Evolutionary conservation across 768 basidiomycete genomes (phyloP).

Genomic region (Podaxis sp.): DNA sequence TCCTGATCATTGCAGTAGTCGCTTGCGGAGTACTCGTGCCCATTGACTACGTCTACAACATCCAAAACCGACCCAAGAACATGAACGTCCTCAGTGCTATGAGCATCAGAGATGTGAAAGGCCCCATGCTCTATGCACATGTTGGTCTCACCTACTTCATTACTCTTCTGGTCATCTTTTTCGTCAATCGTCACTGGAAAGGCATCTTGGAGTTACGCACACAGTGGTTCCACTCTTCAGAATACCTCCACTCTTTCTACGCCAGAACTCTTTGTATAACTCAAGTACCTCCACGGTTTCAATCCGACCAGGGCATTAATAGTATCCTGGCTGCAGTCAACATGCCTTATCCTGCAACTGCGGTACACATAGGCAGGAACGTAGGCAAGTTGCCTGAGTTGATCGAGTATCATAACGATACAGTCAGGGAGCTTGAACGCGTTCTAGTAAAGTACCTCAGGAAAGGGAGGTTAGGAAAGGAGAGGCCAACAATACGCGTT

Average conservation of each 20-base stretch:
- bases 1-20: constrained; percentile 50
- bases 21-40: constrained; percentile 70
- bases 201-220: constrained; percentile 67
- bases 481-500: constrained; percentile 63
- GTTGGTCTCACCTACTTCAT: constrained; percentile 71
- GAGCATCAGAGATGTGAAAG: constrained; percentile 71
- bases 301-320: constrained; percentile 70
- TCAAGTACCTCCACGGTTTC: constrained; percentile 61
- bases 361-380: constrained; percentile 68
- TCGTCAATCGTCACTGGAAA: constrained; percentile 63
- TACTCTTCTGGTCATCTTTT: constrained; percentile 54
- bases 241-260: constrained; percentile 76
- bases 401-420: constrained; percentile 75
- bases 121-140: constrained; percentile 65
- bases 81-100: constrained; percentile 59
- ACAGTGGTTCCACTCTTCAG: constrained; percentile 71
- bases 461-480: constrained; percentile 59
- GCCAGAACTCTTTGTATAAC: constrained; percentile 78
- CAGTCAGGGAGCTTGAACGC: constrained; percentile 74
- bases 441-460: constrained; percentile 76
- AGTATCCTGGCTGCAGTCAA: constrained; percentile 55
- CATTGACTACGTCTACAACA: constrained; percentile 70
- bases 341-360: constrained; percentile 71
- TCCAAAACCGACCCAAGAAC: constrained; percentile 34
- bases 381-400: constrained; percentile 77